Evolutionary conservation across 2,329 filamentous ascomycete genomes (phyloP), one percentile per base, ranked within the genome.

Genomic region (Penicillium brasilianum): DNA sequence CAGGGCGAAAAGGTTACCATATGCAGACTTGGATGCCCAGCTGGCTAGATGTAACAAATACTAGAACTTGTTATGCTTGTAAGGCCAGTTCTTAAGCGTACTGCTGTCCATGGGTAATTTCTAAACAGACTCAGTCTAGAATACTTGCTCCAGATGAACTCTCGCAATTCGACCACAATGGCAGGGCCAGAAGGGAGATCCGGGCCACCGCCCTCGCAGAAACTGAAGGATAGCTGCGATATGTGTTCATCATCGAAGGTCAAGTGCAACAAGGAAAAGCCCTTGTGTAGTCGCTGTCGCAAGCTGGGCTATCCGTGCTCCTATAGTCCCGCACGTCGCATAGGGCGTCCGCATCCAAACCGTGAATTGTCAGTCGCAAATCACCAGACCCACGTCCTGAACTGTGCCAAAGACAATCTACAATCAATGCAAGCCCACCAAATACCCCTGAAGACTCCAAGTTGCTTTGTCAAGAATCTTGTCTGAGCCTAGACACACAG

Each of bases 301-400:
- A 55, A 66, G 18, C 44, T 66, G 20, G 67, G 66, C 4, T 64
- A 69, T 34, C 55, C 60, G 34, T 69, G 67, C 48, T 67, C 68
- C 44, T 70, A 68, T 50, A 70, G 68, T 54, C 68, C 66, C 28
- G 67, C 68, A 32, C 58, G 67, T 49, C 61, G 67, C 2, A 61
- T 63, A 39, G 65, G 66, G 22, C 61, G 64, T 20, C 66, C 63
- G 16, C 59, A 60, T 54, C 57, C 57, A 30, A 51, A 51, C 51
- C 9, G 57, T 57, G 36, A 28, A 46, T 7, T 34, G 28, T 32
- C 32, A 43, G 14, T 25, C 32, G 41, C 14, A 48, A 54, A 34
- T 54, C 57, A 7, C 41, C 57, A 10, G 57, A 59, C 16, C 10
- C 41, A 10, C 48, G 28, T 14, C 30, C 56, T 9, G 10, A 16